Evolutionary conservation across 768 basidiomycete species (phyloP), one percentile per base, ranked within the genome.

Genomic region (Imleria badia): DNA sequence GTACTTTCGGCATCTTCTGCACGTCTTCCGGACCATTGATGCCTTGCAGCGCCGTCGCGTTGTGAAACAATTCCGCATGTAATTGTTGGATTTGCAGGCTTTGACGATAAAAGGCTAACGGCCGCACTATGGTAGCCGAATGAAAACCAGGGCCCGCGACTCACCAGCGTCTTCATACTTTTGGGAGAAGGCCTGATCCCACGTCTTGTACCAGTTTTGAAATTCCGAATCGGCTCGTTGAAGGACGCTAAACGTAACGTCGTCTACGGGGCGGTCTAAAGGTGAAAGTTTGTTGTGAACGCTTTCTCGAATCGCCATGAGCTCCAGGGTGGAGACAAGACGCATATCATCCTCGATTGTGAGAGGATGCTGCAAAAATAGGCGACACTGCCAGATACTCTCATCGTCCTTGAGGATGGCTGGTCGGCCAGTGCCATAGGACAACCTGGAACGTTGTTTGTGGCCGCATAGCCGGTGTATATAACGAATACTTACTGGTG

Each of bases 261-360:
- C 86, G 22, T 80, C 80, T 29, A 94, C 86, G 5, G 89, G 83
- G 1, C 83, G 81, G 60, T 95, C 91, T 40, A 83, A 81, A 17
- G 89, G 87, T n/a, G 86, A 83, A 40, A 97, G 74, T 17, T 85
- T 81, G 67, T 94, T 89, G 64, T 94, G 87, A 2, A 95, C 79
- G 23, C 88, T 81, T 64, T 96, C 94, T 55, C 94, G 84, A 58
- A 96, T 83, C 30, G 85, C 85, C 82, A 94, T 93, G 52, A 96
- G 79, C 65, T 98, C 94, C 26, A 98, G 93, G 3, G 92, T 95
- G 4, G 94, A 95, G 13, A 97, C 91, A 14, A 98, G 82, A 53
- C 94, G 87, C 83, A 93, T 94, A 64, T 98, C 94, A 60, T 96
- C 94, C 64, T 92, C 87, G 55, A 96, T 90, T 14, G 91, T 82